Conservation (phyloP, 257 asterid species). For the Solanum habrochaites region DNA sequence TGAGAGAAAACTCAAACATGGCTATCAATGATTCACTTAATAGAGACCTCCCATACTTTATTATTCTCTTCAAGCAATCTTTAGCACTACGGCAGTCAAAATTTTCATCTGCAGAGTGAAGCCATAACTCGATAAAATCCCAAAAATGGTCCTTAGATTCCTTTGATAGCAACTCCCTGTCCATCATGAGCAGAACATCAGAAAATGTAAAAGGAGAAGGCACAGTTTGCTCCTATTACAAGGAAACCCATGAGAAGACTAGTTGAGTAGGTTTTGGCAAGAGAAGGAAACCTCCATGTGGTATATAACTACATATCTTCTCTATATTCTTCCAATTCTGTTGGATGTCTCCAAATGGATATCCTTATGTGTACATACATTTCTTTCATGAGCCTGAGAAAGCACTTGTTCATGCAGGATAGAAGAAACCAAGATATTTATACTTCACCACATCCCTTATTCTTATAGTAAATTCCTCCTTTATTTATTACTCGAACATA, state of each 20-base stretch:
- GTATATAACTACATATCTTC: background rate
- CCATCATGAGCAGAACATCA: slow-evolving; percentile 11
- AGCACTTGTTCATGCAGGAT: background rate
- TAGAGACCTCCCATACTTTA: slow-evolving; percentile 57
- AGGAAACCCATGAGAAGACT: background rate
- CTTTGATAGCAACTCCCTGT: slow-evolving; percentile 84
- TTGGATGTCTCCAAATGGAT: background rate
- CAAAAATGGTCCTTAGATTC: slow-evolving; percentile 81
- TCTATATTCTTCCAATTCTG: background rate
- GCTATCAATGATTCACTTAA: slow-evolving; percentile 67
- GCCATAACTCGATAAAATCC: slow-evolving; percentile 89
- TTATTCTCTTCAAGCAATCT: slow-evolving; percentile 67
- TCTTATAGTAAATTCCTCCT: background rate
- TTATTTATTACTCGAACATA: background rate
- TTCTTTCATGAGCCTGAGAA: background rate
- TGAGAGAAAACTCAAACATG: slow-evolving; percentile 87
- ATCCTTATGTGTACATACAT: background rate
- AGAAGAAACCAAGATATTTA: background rate
- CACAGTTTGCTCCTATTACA: background rate
- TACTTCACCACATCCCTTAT: background rate
- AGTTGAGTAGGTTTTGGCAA: background rate
- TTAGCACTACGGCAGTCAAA: slow-evolving; percentile 53
- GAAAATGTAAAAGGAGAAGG: background rate
- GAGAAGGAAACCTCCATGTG: background rate
- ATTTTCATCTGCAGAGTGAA: slow-evolving; percentile 31